A percentile compares a stretch with the other conserved stretches of the same genome.
Conservation (phyloP, 306 rosid genomes). For the Begonia loranthoides region DNA sequence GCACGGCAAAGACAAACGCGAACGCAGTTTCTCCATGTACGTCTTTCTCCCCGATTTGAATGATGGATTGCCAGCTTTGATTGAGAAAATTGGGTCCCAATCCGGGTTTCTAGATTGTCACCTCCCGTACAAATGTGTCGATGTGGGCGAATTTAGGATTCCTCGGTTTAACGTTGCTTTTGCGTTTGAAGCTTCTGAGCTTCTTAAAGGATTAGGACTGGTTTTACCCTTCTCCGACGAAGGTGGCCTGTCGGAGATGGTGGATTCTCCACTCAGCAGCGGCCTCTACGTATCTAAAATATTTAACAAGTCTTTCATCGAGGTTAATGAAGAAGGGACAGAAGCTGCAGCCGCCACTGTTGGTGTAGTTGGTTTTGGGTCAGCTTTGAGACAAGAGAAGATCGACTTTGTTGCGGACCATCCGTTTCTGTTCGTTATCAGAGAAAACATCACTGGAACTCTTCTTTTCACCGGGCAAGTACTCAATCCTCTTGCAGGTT, state of each 20-base stretch:
- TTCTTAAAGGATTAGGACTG: constrained; percentile 9
- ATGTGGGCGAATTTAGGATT: constrained; percentile 4
- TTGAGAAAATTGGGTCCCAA: neutral
- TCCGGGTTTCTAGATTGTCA: constrained; percentile 4
- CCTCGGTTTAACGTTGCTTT: constrained; percentile 16
- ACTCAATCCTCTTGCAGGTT: constrained; percentile 42
- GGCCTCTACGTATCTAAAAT: constrained; percentile 1
- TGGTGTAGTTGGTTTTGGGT: constrained; percentile 6
- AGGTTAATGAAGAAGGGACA: constrained; percentile 16
- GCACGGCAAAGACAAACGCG: neutral
- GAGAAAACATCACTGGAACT: constrained; percentile 58
- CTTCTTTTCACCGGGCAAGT: constrained; percentile 64
- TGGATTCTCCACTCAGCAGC: constrained; percentile 3
- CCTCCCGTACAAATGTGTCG: rapidly evolving
- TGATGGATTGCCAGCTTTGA: constrained; percentile 11
- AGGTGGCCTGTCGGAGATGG: constrained; percentile 14
- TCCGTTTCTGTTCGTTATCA: constrained; percentile 55
- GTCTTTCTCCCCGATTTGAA: constrained; percentile 18
- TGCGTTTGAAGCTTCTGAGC: neutral
- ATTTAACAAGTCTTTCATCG: constrained; percentile 9
- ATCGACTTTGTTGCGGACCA: constrained; percentile 72
- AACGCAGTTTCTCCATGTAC: constrained; percentile 7
- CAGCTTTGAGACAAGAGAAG: neutral
- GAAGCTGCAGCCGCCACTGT: constrained; percentile 51
- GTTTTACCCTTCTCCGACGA: constrained; percentile 3